These are phyloP conservation scores for Acacia confusa DNA, from an alignment of 306 rosid genomes.

Conservation along the genomic window DNA sequence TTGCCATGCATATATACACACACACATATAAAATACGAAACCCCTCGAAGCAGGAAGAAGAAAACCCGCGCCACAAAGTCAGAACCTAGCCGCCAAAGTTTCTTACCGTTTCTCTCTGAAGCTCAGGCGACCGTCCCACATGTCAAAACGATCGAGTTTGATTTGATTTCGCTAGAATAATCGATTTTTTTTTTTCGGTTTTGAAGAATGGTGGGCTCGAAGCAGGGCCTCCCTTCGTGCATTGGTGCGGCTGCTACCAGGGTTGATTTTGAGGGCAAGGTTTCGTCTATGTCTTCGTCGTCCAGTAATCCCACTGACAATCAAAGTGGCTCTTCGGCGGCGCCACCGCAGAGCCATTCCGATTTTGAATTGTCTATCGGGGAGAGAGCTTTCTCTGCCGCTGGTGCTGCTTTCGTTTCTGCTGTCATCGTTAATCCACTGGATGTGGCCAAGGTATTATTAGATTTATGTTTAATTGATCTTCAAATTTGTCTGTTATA, in stretches of 20 bases:
- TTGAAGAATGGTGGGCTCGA: conserved; percentile 44
- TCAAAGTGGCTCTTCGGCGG: not conserved
- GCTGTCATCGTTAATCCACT: conserved; percentile 88
- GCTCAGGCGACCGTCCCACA: not conserved
- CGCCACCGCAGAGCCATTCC: conserved; percentile 14
- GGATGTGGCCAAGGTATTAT: conserved; percentile 83
- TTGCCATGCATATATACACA: conserved; percentile 18
- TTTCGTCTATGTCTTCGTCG: conserved; percentile 39
- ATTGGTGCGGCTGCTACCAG: conserved; percentile 38
- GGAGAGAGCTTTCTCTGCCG: conserved; percentile 72
- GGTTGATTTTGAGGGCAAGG: conserved; percentile 46
- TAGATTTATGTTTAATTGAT: not conserved
- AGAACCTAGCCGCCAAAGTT: not conserved
- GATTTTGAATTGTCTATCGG: conserved; percentile 54
- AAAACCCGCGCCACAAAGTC: not conserved
- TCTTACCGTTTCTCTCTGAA: not conserved
- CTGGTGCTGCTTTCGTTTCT: conserved; percentile 82
- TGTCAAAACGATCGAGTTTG: not conserved
- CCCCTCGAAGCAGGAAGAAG: not conserved
- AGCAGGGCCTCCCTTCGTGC: conserved; percentile 50
- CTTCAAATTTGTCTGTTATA: not conserved
- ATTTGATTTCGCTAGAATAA: not conserved
- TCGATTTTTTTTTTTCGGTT: not conserved
- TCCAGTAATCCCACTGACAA: conserved; percentile 22
- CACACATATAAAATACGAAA: not conserved